Percentiles rank a stretch among this genome's conserved stretches.
These are phyloP conservation scores for Erodium chrysanthum DNA, from an alignment of 441 rosid genomes.

Conservation along the genomic window DNA sequence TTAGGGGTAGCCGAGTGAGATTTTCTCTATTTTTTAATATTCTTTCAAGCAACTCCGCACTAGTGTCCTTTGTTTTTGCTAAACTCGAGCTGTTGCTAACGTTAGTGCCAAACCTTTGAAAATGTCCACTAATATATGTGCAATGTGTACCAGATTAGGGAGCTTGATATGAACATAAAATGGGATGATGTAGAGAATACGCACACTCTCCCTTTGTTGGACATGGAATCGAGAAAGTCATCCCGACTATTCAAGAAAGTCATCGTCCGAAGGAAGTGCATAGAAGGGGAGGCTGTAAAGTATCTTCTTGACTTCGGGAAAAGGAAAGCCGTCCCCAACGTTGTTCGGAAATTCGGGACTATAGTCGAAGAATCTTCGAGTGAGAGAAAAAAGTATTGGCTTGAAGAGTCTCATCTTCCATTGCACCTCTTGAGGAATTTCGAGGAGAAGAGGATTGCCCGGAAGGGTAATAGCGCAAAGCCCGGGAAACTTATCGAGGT, in stretches of 20 bases:
- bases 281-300: constrained; percentile 47
- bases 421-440: constrained; percentile 82
- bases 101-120: not conserved
- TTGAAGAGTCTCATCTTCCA: constrained; percentile 65
- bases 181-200: constrained; percentile 86
- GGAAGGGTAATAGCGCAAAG: constrained; percentile 37
- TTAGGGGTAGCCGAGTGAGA: too few species aligned
- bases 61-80: not conserved
- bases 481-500: constrained; percentile 38
- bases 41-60: not conserved
- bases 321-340: constrained; percentile 72
- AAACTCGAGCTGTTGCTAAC: not conserved
- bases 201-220: constrained; percentile 42
- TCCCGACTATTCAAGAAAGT: constrained; percentile 74
- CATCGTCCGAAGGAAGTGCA: constrained; percentile 62
- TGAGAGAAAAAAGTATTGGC: constrained; percentile 83
- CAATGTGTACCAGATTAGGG: constrained; percentile 58
- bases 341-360: constrained; percentile 57
- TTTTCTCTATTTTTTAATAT: not conserved
- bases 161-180: constrained; percentile 55
- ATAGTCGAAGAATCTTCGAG: constrained; percentile 74
- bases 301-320: constrained; percentile 98
- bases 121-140: not conserved
- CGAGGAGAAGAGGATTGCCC: constrained; percentile 80
- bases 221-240: constrained; percentile 68